A percentile compares a stretch with the other conserved stretches of the same genome.
These are phyloP conservation scores for Pythium sp. DNA, from an alignment of 352 stramenopile genomes.

Conservation along the genomic window DNA sequence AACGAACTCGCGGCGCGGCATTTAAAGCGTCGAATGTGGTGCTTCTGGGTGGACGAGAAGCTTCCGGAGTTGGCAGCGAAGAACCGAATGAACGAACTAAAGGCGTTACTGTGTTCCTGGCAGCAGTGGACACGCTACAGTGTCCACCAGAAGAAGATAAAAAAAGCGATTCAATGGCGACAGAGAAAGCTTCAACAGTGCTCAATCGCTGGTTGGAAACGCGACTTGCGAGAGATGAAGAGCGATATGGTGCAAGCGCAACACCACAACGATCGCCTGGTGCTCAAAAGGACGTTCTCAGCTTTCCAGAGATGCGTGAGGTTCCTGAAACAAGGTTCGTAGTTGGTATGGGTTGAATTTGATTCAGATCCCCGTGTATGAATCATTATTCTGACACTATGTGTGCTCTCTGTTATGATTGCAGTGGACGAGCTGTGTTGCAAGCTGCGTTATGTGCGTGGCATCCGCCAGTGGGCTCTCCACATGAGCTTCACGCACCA, in stretches of 20 bases:
- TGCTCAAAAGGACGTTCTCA: constrained; percentile 1
- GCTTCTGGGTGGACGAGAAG: constrained; percentile 7
- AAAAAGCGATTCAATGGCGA: constrained; percentile 10
- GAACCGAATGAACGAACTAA: constrained; percentile 16
- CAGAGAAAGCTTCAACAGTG: not conserved
- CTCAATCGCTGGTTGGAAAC: not conserved
- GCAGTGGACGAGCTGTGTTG: constrained; percentile 12
- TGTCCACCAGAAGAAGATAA: constrained; percentile 11
- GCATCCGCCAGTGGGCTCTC: constrained; percentile 15
- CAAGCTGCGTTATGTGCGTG: not conserved
- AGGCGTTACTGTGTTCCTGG: constrained; percentile 10
- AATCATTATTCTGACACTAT: not conserved
- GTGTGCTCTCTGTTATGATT: not conserved
- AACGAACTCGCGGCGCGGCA: not conserved
- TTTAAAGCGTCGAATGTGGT: constrained; percentile 11
- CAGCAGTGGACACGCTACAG: constrained; percentile 3
- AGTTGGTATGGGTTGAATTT: not conserved
- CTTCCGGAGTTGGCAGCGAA: constrained; percentile 2
- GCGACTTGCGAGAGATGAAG: constrained; percentile 4
- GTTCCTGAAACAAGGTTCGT: constrained; percentile 17
- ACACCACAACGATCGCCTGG: not conserved
- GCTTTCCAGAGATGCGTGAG: not conserved
- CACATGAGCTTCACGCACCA: constrained; percentile 14
- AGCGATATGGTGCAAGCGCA: not conserved
- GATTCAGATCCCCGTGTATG: not conserved